Base-by-base conservation (phyloP, 2,329 filamentous ascomycete genomes). In the Cordyceps pruinosa region DNA sequence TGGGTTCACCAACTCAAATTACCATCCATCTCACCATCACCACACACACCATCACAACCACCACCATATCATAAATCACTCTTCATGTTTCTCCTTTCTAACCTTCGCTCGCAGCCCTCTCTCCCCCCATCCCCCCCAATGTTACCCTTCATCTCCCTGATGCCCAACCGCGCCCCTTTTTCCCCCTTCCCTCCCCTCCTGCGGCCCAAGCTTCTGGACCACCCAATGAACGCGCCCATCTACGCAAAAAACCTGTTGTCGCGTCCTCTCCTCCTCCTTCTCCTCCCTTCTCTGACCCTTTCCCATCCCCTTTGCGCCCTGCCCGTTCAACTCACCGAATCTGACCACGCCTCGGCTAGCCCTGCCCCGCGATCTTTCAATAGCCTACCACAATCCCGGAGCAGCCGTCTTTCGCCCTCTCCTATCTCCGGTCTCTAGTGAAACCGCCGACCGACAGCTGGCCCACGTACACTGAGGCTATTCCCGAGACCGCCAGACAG, bases 111-210 rank as follows among this genome's bases (percentile, higher is more conserved):
- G 34, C 15, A 37, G 19, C 32, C 37, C 19, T 6, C n/a, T 32
- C 19, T 17, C 9, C 25, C 30, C 28, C 50, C 28, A 54, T 30
- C 9, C 9, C 25, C 30, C 28, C 50, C 28, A 54, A 54, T 45
- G 8, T 12, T 10, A 53, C 26, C 26, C 26, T 32, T 46, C 41
- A 54, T 54, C 51, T 54, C 51, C 51, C 32, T 45, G 41, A 54
- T 54, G 51, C 51, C 51, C 41, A 54, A 54, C 51, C 30, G 51
- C 21, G 32, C 51, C 51, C 46, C 51, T 44, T 37, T 46, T 37
- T 17, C 7, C 15, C 19, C 21, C 10, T 25, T 28, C 30, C 49
- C 49, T 41, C 5, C 19, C 10, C 17, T 19, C 51, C 28, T 44
- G 41, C 41, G 30, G 51, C 51, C 51, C 51, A 34, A 39, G 42